Evolutionary conservation across 768 basidiomycete species (phyloP), one percentile per base, ranked within the genome.

Genomic region (Gymnopilus dilepis): DNA sequence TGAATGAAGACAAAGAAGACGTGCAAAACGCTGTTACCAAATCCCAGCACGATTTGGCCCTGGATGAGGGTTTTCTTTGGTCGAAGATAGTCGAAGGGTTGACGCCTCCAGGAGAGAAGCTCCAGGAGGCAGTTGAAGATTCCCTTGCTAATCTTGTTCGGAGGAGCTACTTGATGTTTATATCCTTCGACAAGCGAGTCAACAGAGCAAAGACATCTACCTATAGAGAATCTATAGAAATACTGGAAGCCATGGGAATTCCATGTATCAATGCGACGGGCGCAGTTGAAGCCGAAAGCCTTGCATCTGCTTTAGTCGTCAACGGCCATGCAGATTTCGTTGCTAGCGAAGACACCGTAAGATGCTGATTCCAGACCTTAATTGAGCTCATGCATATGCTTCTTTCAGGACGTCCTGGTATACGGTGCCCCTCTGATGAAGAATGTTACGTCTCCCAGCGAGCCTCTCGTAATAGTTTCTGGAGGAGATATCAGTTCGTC

Each of bases 341-440:
- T 19, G 92, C 86, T 4, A 96, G 91, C 65, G 95, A 97, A 76
- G 95, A 97, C 72, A 92, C 92, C 22, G 90, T 91, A 70, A 34
- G 82, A 60, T 19, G 31, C 24, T n/a, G n/a, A 45, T 45, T 15
- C 67, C 34, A 26, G 15, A 15, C 38, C 33, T 17, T 22, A 17
- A 26, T 15, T 3, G 12, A 17, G 34, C 28, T 56, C 19, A 33
- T 55, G 43, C 33, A 54, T 52, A 30, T 30, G 31, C 28, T 33
- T 38, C 6, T 56, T 19, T n/a, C 65, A 92, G 90, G 93, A 95
- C 67, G 92, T 94, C 13, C 78, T 95, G 40, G 78, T 91, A 2
- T 94, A 94, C 73, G 91, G 86, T 65, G 94, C 88, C 0, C 92
- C 94, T 0, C 79, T 97, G 47, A 69, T 97, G 17, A 90, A 92